A percentile compares a stretch with the other conserved stretches of the same genome.
Evolutionary conservation across 1,139 yeast species (phyloP).

Genomic region (Kodamaea sp.): DNA sequence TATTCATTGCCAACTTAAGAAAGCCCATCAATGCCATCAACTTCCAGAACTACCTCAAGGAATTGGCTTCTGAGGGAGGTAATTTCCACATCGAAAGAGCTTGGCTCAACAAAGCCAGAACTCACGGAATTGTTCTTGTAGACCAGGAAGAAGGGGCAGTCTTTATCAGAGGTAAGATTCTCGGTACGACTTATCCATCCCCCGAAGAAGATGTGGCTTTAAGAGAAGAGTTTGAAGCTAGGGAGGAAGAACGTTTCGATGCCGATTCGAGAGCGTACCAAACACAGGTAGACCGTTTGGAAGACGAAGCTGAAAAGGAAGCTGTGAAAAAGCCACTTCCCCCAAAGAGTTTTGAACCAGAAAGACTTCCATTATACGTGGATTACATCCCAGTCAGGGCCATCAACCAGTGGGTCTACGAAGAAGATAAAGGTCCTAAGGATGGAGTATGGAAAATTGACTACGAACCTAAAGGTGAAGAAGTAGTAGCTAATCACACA

Average conservation of each 20-base stretch:
- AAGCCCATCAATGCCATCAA: constrained; percentile 38
- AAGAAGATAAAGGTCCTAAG: constrained; percentile 45
- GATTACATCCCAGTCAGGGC: constrained; percentile 51
- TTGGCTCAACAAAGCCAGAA: constrained; percentile 43
- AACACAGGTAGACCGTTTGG: constrained; percentile 10
- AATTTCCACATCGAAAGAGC: constrained; percentile 39
- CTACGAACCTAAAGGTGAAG: constrained; percentile 34
- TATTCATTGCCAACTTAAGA: constrained; percentile 45
- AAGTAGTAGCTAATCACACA: constrained; percentile 40
- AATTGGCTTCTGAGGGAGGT: constrained; percentile 26
- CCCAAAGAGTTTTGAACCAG: constrained; percentile 21
- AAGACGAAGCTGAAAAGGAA: constrained; percentile 11
- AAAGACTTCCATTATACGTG: constrained; percentile 33
- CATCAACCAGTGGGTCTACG: constrained; percentile 47
- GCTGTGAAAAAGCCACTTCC: constrained; percentile 10
- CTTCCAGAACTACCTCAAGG: constrained; percentile 37
- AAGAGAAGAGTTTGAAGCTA: constrained; percentile 22
- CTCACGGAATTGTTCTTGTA: constrained; percentile 45
- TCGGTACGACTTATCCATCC: constrained; percentile 35
- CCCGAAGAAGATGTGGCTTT: constrained; percentile 26
- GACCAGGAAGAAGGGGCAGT: constrained; percentile 42
- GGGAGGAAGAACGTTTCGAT: constrained; percentile 25
- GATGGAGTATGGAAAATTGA: constrained; percentile 47
- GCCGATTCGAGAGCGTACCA: constrained; percentile 22
- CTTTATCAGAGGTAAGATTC: constrained; percentile 31